A percentile compares a stretch with the other conserved stretches of the same genome.
These are phyloP conservation scores for Talaromyces sp. DNA, from an alignment of 2,329 filamentous ascomycete species.

Conservation along the genomic window DNA sequence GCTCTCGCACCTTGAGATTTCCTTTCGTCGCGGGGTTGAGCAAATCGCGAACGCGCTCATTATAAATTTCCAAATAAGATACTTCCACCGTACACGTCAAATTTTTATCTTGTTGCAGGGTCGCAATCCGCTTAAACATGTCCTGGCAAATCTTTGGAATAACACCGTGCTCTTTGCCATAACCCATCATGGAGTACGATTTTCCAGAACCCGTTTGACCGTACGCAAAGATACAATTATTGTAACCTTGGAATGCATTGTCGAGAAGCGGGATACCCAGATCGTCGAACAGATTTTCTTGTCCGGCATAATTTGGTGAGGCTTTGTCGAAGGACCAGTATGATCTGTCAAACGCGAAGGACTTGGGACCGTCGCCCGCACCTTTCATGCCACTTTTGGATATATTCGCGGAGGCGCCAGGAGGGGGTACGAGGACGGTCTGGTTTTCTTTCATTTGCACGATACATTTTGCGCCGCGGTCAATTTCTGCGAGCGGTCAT, in stretches of 20 bases:
- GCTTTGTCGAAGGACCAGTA: constrained; percentile 96
- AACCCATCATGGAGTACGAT: constrained; percentile 99
- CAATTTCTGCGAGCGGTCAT: constrained; percentile 63
- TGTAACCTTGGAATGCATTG: constrained; percentile 97
- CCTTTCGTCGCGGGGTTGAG: constrained; percentile 94
- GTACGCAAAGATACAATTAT: constrained; percentile 99
- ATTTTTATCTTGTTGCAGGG: constrained; percentile 68
- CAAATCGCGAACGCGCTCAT: constrained; percentile 91
- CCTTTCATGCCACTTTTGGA: constrained; percentile 58
- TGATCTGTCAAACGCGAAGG: constrained; percentile 92
- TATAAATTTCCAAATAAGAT: constrained; percentile 98
- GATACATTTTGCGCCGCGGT: constrained; percentile 90
- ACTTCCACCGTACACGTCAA: constrained; percentile 92
- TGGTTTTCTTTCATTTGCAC: constrained; percentile 94
- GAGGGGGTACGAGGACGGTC: constrained; percentile 75
- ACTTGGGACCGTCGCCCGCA: constrained; percentile 66
- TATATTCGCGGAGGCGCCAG: constrained; percentile 53
- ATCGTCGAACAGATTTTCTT: constrained; percentile 83
- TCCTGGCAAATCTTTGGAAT: constrained; percentile 96
- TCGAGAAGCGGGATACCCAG: constrained; percentile 86
- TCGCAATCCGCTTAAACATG: constrained; percentile 85
- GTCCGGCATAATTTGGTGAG: constrained; percentile 79
- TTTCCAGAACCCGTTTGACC: constrained; percentile 98
- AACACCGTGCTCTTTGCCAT: constrained; percentile 90
- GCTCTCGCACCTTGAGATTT: constrained; percentile 94